phyloP scores from a whole-genome alignment of 2,329 filamentous ascomycete species.

The Orbilia quercus region DNA sequence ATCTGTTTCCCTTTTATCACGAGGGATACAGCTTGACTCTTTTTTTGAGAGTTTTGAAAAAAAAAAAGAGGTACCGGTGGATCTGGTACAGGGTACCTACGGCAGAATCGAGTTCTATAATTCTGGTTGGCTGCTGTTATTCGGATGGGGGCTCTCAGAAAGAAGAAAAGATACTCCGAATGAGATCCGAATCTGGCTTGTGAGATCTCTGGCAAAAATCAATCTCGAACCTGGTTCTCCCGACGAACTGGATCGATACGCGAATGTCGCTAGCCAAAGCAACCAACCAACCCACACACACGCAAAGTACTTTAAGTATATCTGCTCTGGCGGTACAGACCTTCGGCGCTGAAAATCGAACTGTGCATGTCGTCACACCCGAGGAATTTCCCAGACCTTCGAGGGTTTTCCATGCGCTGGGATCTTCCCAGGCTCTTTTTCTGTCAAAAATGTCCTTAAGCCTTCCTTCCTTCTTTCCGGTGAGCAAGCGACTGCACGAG shows the following conservation, averaged over 20 bases:
- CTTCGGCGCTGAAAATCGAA: no score
- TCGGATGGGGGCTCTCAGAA: not conserved
- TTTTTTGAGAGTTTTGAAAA: conserved; percentile 1
- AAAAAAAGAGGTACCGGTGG: not conserved
- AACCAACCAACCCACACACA: not conserved
- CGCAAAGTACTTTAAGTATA: not conserved
- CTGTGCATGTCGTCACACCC: conserved; percentile 42
- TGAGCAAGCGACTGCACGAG: not conserved
- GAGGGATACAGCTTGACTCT: not conserved
- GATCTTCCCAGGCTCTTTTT: conserved; percentile 22
- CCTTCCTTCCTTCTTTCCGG: conserved; percentile 1
- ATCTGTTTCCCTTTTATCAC: not conserved
- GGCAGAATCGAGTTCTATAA: no score
- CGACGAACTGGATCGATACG: conserved; percentile 10
- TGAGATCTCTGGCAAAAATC: not conserved
- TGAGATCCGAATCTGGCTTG: not conserved
- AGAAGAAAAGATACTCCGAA: not conserved
- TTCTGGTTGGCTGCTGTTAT: not conserved
- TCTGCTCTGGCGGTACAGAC: no score
- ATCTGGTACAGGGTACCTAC: no score
- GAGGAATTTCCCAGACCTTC: conserved; percentile 14
- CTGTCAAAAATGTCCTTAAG: conserved; percentile 13
- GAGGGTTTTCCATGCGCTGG: conserved; percentile 17
- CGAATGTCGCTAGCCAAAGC: conserved; percentile 1
- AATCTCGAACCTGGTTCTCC: conserved; percentile 8